phyloP scores from a whole-genome alignment of 208 protist genomes.

The Wallacemonas rigidus region DNA sequence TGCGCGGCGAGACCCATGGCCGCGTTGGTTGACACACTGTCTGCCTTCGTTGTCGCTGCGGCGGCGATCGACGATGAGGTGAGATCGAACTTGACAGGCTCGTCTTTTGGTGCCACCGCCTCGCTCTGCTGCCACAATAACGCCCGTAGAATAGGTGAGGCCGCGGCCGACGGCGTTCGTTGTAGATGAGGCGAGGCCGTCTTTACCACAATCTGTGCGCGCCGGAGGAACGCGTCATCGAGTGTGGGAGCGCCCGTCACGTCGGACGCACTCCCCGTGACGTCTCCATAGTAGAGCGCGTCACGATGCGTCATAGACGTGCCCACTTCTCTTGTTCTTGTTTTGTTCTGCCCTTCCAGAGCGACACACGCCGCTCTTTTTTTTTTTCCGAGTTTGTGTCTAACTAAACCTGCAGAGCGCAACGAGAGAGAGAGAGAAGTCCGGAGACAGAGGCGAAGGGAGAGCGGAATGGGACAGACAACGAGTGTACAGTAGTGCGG shows the following conservation, averaged over 20 bases:
- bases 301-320: not conserved
- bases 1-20: slow-evolving; percentile 13
- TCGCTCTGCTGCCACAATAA: slow-evolving; percentile 20
- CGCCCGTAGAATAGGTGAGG: slow-evolving; percentile 48
- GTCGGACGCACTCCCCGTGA: not conserved
- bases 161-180: slow-evolving; percentile 32
- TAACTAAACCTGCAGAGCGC: no score
- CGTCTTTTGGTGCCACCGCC: not conserved
- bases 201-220: slow-evolving; percentile 6
- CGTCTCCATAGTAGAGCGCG: not conserved
- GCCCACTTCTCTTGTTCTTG: slow-evolving; percentile 11
- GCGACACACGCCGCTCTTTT: no score
- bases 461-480: no score
- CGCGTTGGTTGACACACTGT: not conserved
- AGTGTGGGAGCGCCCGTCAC: slow-evolving; percentile 1
- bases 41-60: not conserved
- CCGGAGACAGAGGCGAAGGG: no score
- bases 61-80: not conserved
- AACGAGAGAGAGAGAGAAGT: no score
- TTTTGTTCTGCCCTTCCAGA: not conserved
- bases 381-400: no score
- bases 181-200: slow-evolving; percentile 16
- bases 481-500: no score
- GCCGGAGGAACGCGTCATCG: slow-evolving; percentile 37
- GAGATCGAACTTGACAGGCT: not conserved